Conservation (phyloP, 2,329 filamentous ascomycete species). For the Pleoardoris graminearum region DNA sequence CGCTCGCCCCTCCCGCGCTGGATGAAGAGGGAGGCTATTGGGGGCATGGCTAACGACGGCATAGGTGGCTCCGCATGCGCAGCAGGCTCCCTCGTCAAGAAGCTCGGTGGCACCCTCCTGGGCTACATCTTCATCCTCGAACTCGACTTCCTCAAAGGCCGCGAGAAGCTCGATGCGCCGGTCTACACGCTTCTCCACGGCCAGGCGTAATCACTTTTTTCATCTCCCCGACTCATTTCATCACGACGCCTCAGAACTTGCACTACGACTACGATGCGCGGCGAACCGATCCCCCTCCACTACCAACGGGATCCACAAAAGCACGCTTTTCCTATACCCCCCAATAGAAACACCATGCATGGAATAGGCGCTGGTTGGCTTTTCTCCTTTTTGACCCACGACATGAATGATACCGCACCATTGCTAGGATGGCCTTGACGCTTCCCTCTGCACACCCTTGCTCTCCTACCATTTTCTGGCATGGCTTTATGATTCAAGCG, state of each 20-base stretch:
- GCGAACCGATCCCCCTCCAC: no score
- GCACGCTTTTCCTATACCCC: neutral
- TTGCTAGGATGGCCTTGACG: conserved; percentile 5
- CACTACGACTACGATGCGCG: no score
- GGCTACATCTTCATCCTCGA: conserved; percentile 96
- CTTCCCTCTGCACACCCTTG: neutral
- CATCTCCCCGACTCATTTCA: no score
- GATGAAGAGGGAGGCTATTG: neutral
- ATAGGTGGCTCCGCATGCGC: conserved; percentile 88
- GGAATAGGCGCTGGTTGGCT: conserved; percentile 15
- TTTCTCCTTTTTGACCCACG: neutral
- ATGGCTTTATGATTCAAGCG: conserved; percentile 1
- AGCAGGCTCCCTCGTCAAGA: conserved; percentile 80
- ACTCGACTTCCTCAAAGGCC: conserved; percentile 88
- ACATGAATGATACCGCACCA: conserved; percentile 8
- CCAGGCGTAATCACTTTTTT: conserved; percentile 55
- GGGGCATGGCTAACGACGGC: conserved; percentile 11
- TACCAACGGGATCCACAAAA: neutral
- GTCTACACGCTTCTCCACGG: conserved; percentile 79
- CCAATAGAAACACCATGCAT: conserved; percentile 13
- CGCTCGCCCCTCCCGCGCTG: conserved; percentile 39
- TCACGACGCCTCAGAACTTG: no score
- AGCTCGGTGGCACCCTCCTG: conserved; percentile 82
- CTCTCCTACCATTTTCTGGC: neutral
- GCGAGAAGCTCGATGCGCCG: conserved; percentile 83